Conservation (phyloP, 148 eudicot genomes). For the Spergularia bocconei region DNA sequence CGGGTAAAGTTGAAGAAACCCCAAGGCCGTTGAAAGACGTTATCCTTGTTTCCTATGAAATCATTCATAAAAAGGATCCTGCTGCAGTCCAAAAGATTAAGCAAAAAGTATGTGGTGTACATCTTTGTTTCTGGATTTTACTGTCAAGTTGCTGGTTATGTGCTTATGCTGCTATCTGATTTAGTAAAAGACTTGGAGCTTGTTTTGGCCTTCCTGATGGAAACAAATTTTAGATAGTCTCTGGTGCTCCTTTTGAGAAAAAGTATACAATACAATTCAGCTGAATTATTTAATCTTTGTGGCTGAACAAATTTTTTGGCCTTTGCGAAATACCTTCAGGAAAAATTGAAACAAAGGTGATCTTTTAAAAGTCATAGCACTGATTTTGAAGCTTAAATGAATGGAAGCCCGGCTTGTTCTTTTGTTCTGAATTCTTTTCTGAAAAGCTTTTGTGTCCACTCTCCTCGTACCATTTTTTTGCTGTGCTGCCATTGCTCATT, state of each 20-base stretch:
- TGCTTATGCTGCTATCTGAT: neutral
- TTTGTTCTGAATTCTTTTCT: neutral
- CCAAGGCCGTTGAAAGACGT: conserved; percentile 96
- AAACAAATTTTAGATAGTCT: neutral
- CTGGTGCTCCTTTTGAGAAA: neutral
- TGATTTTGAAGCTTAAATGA: neutral
- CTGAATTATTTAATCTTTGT: neutral
- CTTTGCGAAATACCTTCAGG: neutral
- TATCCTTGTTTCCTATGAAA: conserved; percentile 87
- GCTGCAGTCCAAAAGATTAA: conserved; percentile 81
- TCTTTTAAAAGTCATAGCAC: too few species aligned
- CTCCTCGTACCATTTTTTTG: neutral
- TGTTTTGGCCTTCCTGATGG: neutral
- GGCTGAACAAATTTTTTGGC: conserved; percentile 1
- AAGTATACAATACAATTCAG: neutral
- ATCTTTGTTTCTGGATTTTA: neutral
- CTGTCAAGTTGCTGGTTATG: neutral
- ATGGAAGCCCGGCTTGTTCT: neutral
- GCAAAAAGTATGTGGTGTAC: conserved; percentile 57
- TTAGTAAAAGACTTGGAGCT: neutral
- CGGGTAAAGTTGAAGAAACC: conserved; percentile 99
- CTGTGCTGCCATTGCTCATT: neutral
- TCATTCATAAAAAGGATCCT: conserved; percentile 88
- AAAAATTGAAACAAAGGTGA: neutral
- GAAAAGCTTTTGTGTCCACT: neutral